Evolutionary conservation across 2,329 filamentous ascomycete species (phyloP).

Genomic region (Aspergillus amoenus): DNA sequence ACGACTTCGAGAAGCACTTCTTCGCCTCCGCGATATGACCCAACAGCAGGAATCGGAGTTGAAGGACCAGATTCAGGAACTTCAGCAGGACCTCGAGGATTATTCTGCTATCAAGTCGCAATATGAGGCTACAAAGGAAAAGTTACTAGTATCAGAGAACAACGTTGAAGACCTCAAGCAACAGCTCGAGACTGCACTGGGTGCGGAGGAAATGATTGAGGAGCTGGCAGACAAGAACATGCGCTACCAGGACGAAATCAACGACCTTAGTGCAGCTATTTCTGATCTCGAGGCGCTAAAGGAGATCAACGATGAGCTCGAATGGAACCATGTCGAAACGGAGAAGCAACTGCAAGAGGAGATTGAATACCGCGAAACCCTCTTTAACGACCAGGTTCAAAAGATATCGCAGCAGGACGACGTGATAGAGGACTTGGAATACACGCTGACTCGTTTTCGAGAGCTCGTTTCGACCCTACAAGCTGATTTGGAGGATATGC

Average conservation of each 20-base stretch:
- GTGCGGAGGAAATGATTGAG: conserved; percentile 91
- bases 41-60: conserved; percentile 81
- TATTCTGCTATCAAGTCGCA: conserved; percentile 66
- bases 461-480: conserved; percentile 85
- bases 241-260: conserved; percentile 76
- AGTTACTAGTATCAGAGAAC: conserved; percentile 68
- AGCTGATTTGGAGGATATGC: conserved; percentile 84
- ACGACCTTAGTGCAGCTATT: conserved; percentile 76
- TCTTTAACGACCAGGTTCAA: conserved; percentile 79
- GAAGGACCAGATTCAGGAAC: conserved; percentile 68
- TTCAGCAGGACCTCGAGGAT: conserved; percentile 73
- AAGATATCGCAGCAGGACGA: conserved; percentile 75
- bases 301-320: conserved; percentile 92
- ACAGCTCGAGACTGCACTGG: conserved; percentile 84
- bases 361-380: conserved; percentile 79
- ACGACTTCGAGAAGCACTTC: conserved; percentile 77
- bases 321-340: conserved; percentile 87
- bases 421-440: conserved; percentile 81
- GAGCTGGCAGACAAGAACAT: conserved; percentile 86
- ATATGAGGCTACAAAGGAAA: conserved; percentile 68
- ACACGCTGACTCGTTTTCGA: conserved; percentile 83
- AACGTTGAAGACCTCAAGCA: conserved; percentile 83
- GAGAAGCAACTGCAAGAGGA: conserved; percentile 94
- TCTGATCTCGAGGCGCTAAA: conserved; percentile 86
- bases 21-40: conserved; percentile 81